Evolutionary conservation across 2,329 filamentous ascomycete species (phyloP), one percentile per base, ranked within the genome.

Genomic region (Neonectria magnoliae): DNA sequence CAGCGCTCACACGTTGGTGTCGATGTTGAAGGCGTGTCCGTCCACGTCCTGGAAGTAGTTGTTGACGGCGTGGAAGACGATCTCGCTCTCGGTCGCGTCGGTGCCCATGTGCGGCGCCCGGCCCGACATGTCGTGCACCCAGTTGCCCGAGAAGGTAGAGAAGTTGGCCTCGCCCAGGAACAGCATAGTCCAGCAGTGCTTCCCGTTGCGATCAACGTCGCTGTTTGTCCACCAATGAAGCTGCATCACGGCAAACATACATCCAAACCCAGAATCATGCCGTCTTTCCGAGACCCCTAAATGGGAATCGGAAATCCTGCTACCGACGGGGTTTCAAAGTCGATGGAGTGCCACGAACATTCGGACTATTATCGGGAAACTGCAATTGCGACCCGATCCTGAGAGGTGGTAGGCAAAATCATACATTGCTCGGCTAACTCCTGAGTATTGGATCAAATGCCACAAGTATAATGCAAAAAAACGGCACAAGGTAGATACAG

Each of bases 131-230:
- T 87, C 80, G 80, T 87, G 84, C 69, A 89, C 80, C 79, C 87
- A 88, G 81, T 89, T 89, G 61, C 81, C 80, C 77, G 86, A 84
- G 72, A 88, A 73, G 64, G 87, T 89, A 71, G 66, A 62, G 36
- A 57, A 60, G 33, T 65, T 61, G 42, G 52, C 56, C 53, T 53
- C 52, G 16, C 87, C 87, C 42, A 81, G 82, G 57, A 88, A 80
- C 76, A 86, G 86, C 64, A 88, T 76, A 25, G 77, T 81, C 85
- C 87, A 89, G 82, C 89, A 88, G 77, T 88, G 85, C 73, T 86
- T 81, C 25, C 80, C 81, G 70, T 89, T 81, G 76, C 87, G 9
- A 33, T 18, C 44, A 14, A 13, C 41, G 18, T 27, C 9, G 13
- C 16, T 4, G 41, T 29, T 57, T 50, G 55, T 57, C 55, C 44